Evolutionary conservation across 352 stramenopile species (phyloP).

Genomic region (Aphanomyces astaci): DNA sequence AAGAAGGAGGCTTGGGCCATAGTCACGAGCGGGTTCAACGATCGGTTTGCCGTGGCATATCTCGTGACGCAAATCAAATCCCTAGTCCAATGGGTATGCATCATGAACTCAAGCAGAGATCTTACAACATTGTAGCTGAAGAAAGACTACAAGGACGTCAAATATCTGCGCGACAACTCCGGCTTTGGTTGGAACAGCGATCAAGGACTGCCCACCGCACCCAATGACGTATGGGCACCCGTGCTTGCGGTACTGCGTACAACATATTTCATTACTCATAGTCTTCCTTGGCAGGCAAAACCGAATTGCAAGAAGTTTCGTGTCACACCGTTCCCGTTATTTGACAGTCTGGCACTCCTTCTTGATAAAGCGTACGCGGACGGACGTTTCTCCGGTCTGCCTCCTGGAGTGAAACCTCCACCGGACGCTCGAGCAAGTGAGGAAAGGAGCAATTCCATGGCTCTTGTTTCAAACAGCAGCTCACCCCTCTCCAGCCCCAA

Average conservation of each 20-base stretch:
- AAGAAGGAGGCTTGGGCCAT: not conserved
- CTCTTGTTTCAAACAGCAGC: too few relatives aligned
- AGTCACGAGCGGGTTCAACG: not conserved
- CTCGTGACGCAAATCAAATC: not conserved
- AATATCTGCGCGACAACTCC: conserved; percentile 12
- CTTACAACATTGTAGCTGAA: not conserved
- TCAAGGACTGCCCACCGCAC: not conserved
- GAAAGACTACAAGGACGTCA: conserved; percentile 5
- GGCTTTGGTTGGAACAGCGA: not conserved
- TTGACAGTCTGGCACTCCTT: not conserved
- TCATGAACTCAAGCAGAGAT: not conserved
- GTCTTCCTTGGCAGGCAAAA: too few relatives aligned
- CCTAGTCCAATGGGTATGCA: not conserved
- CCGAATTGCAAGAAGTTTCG: too few relatives aligned
- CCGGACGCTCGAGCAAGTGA: too few relatives aligned
- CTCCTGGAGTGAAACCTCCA: not conserved
- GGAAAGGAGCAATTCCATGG: too few relatives aligned
- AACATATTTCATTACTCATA: not conserved
- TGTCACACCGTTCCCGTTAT: not conserved
- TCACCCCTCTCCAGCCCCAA: not conserved
- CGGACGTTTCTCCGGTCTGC: not conserved
- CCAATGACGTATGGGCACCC: not conserved
- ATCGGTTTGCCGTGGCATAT: not conserved
- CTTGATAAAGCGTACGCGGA: not conserved
- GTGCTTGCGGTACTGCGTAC: not conserved